Conservation (phyloP, 1,139 yeast species). For the Protomyces inouyei region DNA sequence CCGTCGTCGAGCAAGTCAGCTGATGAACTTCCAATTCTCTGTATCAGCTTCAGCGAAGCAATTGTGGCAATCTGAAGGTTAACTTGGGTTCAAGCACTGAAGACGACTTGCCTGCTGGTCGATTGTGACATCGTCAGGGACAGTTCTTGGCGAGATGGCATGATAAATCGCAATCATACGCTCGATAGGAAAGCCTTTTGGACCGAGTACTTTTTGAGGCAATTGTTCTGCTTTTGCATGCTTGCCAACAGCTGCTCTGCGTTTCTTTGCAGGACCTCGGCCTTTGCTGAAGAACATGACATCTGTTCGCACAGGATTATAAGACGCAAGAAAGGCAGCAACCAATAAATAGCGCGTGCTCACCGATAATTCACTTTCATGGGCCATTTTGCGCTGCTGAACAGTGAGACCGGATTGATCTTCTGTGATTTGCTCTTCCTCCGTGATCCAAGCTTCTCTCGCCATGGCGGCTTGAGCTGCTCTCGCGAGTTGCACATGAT, state of each 20-base stretch:
- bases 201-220: constrained; percentile 43
- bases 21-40: constrained; percentile 40
- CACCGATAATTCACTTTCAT: not conserved
- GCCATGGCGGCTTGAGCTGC: constrained; percentile 1
- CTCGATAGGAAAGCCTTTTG: constrained; percentile 62
- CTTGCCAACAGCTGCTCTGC: constrained; percentile 10
- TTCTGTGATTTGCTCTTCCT: not conserved
- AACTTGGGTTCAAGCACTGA: not conserved
- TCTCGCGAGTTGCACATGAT: constrained; percentile 9
- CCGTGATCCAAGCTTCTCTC: constrained; percentile 15
- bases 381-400: not conserved
- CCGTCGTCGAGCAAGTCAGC: constrained; percentile 58
- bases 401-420: not conserved
- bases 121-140: constrained; percentile 49
- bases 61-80: constrained; percentile 52
- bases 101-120: constrained; percentile 37
- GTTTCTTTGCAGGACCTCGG: constrained; percentile 38
- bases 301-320: constrained; percentile 57
- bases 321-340: constrained; percentile 69
- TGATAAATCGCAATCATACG: constrained; percentile 62
- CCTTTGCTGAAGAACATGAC: constrained; percentile 56
- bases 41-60: constrained; percentile 51
- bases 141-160: constrained; percentile 45
- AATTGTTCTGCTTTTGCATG: constrained; percentile 5
- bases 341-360: constrained; percentile 43